Evolutionary conservation across 2,329 filamentous ascomycete species (phyloP).

Genomic region (Phialophora chinensis): DNA sequence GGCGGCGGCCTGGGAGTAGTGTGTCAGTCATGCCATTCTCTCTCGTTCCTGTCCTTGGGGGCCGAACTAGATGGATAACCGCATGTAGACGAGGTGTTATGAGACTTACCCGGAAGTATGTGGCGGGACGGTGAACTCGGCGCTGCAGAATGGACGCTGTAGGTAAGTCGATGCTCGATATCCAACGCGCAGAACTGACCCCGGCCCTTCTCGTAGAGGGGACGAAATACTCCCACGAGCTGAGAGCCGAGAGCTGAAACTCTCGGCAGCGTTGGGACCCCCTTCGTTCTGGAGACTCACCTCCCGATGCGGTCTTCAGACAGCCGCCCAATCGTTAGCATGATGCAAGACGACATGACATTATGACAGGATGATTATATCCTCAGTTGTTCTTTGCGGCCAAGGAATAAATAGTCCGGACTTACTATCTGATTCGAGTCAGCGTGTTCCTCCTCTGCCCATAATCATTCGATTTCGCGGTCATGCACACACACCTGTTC

Average conservation of each 20-base stretch:
- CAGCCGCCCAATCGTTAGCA: background rate
- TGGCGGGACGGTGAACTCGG: constrained; percentile 39
- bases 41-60: background rate
- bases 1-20: constrained; percentile 29
- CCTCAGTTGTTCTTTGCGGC: background rate
- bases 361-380: background rate
- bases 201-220: no score
- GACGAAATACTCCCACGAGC: background rate
- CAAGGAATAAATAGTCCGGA: background rate
- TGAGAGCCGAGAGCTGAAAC: background rate
- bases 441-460: background rate
- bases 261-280: background rate
- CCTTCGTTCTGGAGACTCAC: background rate
- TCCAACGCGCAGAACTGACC: background rate
- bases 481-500: constrained; percentile 44
- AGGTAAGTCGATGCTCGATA: background rate
- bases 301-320: constrained; percentile 8
- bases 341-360: background rate
- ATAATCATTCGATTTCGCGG: background rate
- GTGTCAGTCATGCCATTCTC: constrained; percentile 4
- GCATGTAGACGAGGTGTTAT: background rate
- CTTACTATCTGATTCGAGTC: constrained; percentile 9
- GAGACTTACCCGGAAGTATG: constrained; percentile 37
- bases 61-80: background rate
- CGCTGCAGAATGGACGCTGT: constrained; percentile 21